These are phyloP conservation scores for Mycena metata DNA, from an alignment of 768 basidiomycete species.

Conservation along the genomic window DNA sequence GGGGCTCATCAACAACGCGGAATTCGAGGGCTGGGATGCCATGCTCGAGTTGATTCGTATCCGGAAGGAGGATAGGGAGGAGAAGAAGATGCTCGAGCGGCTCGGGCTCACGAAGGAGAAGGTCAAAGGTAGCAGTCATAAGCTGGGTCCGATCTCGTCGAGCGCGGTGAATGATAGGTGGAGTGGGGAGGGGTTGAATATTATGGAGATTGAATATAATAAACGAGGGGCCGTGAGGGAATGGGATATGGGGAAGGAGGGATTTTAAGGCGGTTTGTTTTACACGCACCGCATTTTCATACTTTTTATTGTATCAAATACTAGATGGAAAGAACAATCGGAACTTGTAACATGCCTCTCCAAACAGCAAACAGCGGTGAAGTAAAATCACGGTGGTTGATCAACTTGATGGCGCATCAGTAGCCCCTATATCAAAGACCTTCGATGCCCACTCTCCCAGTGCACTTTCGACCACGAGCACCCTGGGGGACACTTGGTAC, in stretches of 20 bases:
- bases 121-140: conserved; percentile 59
- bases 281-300: not conserved
- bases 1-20: conserved; percentile 82
- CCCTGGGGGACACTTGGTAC: no score
- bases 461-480: no score
- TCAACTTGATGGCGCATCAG: no score
- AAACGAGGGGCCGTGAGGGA: conserved; percentile 89
- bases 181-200: conserved; percentile 60
- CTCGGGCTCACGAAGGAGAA: conserved; percentile 67
- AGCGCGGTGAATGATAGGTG: conserved; percentile 57
- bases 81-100: conserved; percentile 83
- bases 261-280: conserved; percentile 44
- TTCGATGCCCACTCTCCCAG: no score
- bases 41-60: conserved; percentile 90
- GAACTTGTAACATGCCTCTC: no score
- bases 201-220: conserved; percentile 90
- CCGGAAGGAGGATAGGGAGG: conserved; percentile 86
- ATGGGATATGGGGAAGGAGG: conserved; percentile 95
- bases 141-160: conserved; percentile 42
- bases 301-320: conserved; percentile 11
- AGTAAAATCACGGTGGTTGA: no score
- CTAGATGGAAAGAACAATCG: no score
- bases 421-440: no score
- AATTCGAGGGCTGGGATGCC: conserved; percentile 93
- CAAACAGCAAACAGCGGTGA: no score